Percentiles rank a stretch among this genome's conserved stretches.
Conservation (phyloP, 148 eudicot species). For the Diospyros kaki region DNA sequence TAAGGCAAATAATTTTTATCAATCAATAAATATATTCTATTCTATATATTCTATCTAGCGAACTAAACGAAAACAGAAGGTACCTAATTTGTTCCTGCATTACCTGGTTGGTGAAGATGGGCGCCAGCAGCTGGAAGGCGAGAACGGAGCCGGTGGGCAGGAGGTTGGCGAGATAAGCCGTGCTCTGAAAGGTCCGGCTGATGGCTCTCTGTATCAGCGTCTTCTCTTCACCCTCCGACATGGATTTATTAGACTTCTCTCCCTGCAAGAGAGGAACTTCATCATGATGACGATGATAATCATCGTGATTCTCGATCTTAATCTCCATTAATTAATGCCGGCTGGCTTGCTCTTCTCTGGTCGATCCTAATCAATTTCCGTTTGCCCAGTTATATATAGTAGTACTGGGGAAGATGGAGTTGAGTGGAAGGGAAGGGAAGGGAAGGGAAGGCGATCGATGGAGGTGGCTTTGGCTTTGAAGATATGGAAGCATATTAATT, state of each 20-base stretch:
- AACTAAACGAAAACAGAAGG: no score
- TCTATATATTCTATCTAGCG: no score
- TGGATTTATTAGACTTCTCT: not conserved
- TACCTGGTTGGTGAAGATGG: slow-evolving; percentile 53
- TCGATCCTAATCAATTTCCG: no score
- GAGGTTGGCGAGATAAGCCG: slow-evolving; percentile 65
- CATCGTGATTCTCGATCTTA: slow-evolving; percentile 18
- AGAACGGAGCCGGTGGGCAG: slow-evolving; percentile 76
- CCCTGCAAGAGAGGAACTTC: slow-evolving; percentile 43
- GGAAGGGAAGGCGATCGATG: not conserved
- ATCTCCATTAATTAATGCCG: slow-evolving; percentile 24
- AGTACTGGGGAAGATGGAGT: not conserved
- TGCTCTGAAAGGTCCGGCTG: slow-evolving; percentile 65
- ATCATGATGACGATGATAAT: slow-evolving; percentile 18
- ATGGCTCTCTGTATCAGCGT: slow-evolving; percentile 49
- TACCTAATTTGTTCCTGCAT: no score
- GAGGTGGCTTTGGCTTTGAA: slow-evolving; percentile 5
- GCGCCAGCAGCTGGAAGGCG: slow-evolving; percentile 66
- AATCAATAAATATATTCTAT: no score
- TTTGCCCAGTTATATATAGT: slow-evolving; percentile 13
- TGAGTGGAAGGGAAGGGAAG: slow-evolving; percentile 40
- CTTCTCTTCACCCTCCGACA: slow-evolving; percentile 33
- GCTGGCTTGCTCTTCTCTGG: not conserved
- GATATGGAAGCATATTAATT: no score
- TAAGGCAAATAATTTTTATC: no score